phyloP scores from a whole-genome alignment of 108 stramenopile species.

The Skeletonema potamos region DNA sequence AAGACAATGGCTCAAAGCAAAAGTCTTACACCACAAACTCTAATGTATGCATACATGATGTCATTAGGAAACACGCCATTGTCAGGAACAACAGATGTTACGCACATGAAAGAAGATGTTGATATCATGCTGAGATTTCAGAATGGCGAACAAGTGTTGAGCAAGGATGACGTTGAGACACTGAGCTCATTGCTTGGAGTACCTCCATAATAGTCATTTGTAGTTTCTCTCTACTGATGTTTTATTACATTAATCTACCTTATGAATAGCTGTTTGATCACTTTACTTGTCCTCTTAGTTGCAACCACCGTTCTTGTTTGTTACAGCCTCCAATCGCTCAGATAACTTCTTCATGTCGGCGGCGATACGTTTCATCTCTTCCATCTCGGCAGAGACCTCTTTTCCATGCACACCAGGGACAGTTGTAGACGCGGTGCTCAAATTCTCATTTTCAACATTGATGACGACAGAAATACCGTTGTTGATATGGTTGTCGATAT shows the following conservation, averaged over 20 bases:
- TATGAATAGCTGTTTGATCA: not conserved
- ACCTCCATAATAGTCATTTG: not conserved
- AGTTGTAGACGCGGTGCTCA: not conserved
- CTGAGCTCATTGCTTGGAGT: constrained; percentile 26
- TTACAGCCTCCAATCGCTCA: not conserved
- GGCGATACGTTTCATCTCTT: not conserved
- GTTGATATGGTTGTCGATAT: no score
- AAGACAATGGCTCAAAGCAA: constrained; percentile 48
- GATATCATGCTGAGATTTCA: constrained; percentile 75
- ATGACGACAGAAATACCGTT: not conserved
- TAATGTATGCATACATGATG: constrained; percentile 87
- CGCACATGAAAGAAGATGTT: constrained; percentile 87
- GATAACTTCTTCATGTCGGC: not conserved
- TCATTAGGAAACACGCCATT: constrained; percentile 77
- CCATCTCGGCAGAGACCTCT: not conserved
- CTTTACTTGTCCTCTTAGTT: not conserved
- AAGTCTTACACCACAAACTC: constrained; percentile 69
- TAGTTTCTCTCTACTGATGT: not conserved
- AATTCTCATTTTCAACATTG: not conserved
- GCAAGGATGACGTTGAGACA: constrained; percentile 8
- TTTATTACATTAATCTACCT: not conserved
- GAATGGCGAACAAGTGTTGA: constrained; percentile 58
- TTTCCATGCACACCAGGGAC: not conserved
- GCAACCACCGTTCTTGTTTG: not conserved
- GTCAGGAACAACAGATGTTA: constrained; percentile 65